phyloP scores from a whole-genome alignment of 116 monocot species.

The Thalassia testudinum region DNA sequence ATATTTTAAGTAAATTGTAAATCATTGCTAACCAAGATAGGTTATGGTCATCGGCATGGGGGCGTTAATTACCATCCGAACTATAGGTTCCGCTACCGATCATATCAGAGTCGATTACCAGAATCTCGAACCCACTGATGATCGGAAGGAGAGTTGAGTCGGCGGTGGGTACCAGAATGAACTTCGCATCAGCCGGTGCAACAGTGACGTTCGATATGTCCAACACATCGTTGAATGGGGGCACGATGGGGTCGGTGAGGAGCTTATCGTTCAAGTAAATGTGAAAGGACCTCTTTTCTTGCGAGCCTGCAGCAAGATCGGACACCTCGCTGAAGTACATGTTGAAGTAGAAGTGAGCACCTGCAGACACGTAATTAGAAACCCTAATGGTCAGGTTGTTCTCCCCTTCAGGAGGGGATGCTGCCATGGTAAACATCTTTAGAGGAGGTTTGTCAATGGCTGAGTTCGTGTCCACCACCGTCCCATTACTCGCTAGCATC shows the following conservation, averaged over 20 bases:
- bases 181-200: not conserved
- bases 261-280: constrained; percentile 9
- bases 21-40: too few species aligned
- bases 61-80: too few species aligned
- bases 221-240: not conserved
- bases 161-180: constrained; percentile 1
- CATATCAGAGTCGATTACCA: too few species aligned
- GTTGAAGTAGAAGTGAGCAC: constrained; percentile 9
- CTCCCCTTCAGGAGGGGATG: not conserved
- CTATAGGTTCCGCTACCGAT: too few species aligned
- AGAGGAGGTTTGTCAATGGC: not conserved
- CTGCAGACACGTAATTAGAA: not conserved
- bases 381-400: not conserved
- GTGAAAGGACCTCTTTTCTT: constrained; percentile 3
- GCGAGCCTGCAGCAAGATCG: not conserved
- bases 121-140: too few species aligned
- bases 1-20: too few species aligned
- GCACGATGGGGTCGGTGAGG: not conserved
- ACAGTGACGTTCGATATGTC: constrained; percentile 1
- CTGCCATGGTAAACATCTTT: constrained; percentile 3
- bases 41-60: too few species aligned
- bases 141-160: constrained; percentile 21
- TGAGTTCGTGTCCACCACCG: not conserved
- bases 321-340: constrained; percentile 18
- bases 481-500: not conserved